Percentiles rank a stretch among this genome's conserved stretches.
phyloP scores from a whole-genome alignment of 768 basidiomycete species.

The Tephrocybe sp. region DNA sequence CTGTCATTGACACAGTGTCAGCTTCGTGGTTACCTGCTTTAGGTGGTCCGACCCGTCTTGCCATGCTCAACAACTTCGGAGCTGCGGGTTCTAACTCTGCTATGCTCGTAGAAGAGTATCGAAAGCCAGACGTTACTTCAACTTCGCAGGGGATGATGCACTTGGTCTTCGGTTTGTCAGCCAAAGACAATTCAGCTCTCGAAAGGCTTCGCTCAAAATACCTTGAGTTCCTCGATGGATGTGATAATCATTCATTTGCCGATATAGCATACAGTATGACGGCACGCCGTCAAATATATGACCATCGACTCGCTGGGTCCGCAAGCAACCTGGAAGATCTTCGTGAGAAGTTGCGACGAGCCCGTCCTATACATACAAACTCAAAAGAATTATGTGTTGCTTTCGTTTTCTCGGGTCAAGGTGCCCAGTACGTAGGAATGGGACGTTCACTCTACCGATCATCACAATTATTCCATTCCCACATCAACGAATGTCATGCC shows the following conservation, averaged over 20 bases:
- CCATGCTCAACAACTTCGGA: constrained; percentile 73
- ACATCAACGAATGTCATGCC: constrained; percentile 57
- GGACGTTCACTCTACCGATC: constrained; percentile 52
- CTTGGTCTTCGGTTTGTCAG: constrained; percentile 60
- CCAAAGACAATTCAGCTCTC: constrained; percentile 47
- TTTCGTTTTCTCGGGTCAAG: constrained; percentile 77
- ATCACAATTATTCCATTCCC: constrained; percentile 41
- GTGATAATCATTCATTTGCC: constrained; percentile 26
- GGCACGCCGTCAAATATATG: constrained; percentile 57
- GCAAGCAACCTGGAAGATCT: constrained; percentile 46
- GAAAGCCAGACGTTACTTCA: neutral
- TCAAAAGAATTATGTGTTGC: constrained; percentile 31
- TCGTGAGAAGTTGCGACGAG: constrained; percentile 35
- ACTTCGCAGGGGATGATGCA: constrained; percentile 13
- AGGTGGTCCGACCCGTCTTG: constrained; percentile 38
- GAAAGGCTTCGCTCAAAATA: constrained; percentile 45
- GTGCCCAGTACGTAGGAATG: constrained; percentile 66
- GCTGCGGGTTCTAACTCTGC: constrained; percentile 71
- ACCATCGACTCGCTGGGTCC: constrained; percentile 48
- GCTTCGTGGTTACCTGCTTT: constrained; percentile 39
- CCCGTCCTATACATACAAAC: constrained; percentile 28
- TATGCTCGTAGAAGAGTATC: constrained; percentile 54
- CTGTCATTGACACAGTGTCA: constrained; percentile 40
- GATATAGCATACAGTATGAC: constrained; percentile 69
- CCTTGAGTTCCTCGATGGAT: constrained; percentile 42